Conservation (phyloP, 441 rosid species). For the Pelargonium myrrhifolium region DNA sequence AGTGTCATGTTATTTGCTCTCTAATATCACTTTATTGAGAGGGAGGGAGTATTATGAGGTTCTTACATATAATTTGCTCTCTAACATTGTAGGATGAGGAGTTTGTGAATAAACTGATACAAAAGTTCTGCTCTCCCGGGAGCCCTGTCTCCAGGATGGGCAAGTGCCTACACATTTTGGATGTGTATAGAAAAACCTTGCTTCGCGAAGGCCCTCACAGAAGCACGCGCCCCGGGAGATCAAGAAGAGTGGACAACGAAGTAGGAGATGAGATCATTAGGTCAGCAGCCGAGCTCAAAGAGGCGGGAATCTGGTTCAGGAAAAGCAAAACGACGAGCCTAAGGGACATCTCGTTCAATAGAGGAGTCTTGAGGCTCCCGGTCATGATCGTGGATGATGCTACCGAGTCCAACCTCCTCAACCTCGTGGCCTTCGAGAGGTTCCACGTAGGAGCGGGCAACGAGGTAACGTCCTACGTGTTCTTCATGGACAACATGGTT, state of each 20-base stretch:
- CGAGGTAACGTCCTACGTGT: neutral
- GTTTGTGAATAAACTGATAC: neutral
- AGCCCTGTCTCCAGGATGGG: neutral
- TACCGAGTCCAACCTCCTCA: conserved; percentile 2
- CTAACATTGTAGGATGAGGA: neutral
- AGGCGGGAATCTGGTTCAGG: neutral
- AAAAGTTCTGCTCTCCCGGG: neutral
- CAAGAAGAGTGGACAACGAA: neutral
- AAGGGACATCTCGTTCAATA: neutral
- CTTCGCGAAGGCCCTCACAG: neutral
- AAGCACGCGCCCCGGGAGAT: neutral
- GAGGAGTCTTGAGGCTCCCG: neutral
- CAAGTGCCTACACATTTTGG: neutral
- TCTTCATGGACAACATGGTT: neutral
- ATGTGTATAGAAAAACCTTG: neutral
- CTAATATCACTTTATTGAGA: no score
- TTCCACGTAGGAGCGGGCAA: conserved; percentile 1
- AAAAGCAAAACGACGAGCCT: neutral
- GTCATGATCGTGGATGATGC: neutral
- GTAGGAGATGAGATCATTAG: neutral
- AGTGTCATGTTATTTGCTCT: no score
- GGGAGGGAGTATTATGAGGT: no score
- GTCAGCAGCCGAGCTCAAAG: neutral
- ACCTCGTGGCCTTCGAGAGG: neutral
- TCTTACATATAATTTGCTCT: no score